Base-by-base conservation (phyloP, 2,329 filamentous ascomycete genomes). In the Fusarium neocosmosporiellum region DNA sequence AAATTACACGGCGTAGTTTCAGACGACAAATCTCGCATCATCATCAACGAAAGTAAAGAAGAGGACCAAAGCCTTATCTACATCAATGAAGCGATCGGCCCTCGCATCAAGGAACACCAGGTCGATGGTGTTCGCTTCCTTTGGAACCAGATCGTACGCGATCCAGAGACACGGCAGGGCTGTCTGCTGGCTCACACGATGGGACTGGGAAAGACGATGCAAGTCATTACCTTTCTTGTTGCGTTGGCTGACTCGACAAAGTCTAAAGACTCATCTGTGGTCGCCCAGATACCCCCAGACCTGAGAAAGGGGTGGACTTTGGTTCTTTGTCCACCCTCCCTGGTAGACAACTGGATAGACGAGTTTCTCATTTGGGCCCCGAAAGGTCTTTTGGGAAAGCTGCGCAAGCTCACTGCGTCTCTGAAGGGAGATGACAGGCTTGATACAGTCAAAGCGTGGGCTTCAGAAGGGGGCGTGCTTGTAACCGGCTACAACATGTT, bases 151-250 rank as follows among this genome's bases (percentile, higher is more conserved):
- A 84, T 98, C 50, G 89, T 96, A 7, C 86, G 88, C 34, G 88
- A 91, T 63, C 79, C 84, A 2, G 83, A 86, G 5, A 83, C 85
- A 7, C 86, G 87, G 20, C 91, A 95, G 80, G 95, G 95, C 3
- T 97, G 94, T 78, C 86, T 97, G 14, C 86, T 98, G 22, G 93
- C 95, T 7, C 95, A 98, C 80, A 94, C 93, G 0, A 98, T 98
- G 95, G 95, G 95, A 2, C 83, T 98, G 3, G 95, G 95, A 18
- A 98, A 98, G 83, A 97, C 95, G 0, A 94, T 97, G 91, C 95
- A 98, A 83, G 89, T 94, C 7, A 94, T 98, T 67, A 93, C 94
- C 1, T 84, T 98, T n/a, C 87, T 98, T 7, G 88, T 93, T 18
- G 91, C 93, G 0, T 88, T 98, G 69, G 86, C 90, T 6, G 88